A percentile compares a stretch with the other conserved stretches of the same genome.
phyloP scores from a whole-genome alignment of 768 basidiomycete species.

The Rhodosporidiobolus odoratus region DNA sequence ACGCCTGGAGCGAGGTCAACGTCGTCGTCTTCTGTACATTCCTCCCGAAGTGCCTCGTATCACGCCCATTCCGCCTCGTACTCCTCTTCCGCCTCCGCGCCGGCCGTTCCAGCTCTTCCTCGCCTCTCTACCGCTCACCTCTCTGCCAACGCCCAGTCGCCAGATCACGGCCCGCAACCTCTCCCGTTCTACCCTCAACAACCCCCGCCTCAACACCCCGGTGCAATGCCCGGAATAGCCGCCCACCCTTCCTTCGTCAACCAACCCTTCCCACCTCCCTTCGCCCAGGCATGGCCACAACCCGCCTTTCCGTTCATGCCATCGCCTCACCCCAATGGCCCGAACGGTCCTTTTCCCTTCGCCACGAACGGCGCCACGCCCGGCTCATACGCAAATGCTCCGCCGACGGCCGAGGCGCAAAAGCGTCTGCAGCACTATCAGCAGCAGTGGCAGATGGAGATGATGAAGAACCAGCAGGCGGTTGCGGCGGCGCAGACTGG shows the following conservation, averaged over 20 bases:
- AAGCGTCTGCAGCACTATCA: conserved; percentile 23
- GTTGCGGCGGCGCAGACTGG: neutral
- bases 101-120: neutral
- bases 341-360: neutral
- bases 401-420: conserved; percentile 14
- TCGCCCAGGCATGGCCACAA: conserved; percentile 14
- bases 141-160: neutral
- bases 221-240: neutral
- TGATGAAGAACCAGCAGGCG: conserved; percentile 19
- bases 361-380: neutral
- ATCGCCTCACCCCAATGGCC: conserved; percentile 27
- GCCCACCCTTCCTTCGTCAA: conserved; percentile 18
- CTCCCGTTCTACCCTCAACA: neutral
- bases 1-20: neutral
- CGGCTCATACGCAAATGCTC: neutral
- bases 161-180: neutral
- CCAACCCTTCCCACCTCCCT: conserved; percentile 5
- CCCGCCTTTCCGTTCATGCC: conserved; percentile 34
- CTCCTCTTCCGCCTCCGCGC: neutral
- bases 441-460: conserved; percentile 29
- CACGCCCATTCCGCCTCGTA: conserved; percentile 4
- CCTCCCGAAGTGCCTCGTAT: neutral
- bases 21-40: neutral
- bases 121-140: conserved; percentile 6
- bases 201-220: neutral